A percentile compares a stretch with the other conserved stretches of the same genome.
phyloP scores from a whole-genome alignment of 305 asterid species.

The Ajuga reptans region DNA sequence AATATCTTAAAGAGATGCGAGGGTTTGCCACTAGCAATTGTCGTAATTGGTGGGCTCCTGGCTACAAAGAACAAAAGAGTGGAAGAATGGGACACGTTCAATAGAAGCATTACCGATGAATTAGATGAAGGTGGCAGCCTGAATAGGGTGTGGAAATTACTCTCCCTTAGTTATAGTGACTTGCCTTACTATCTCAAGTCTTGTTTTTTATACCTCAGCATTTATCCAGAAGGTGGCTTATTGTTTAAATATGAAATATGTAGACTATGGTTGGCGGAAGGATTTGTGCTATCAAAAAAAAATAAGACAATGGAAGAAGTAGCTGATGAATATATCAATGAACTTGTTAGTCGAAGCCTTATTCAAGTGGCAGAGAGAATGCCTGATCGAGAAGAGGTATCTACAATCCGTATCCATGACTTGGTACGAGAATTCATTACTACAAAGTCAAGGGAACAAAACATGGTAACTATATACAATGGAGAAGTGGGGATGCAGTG shows the following conservation, averaged over 20 bases:
- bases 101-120: slow-evolving; percentile 14
- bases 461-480: not conserved
- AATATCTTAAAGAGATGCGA: slow-evolving; percentile 22
- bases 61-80: slow-evolving; percentile 19
- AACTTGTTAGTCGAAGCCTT: slow-evolving; percentile 27
- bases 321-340: slow-evolving; percentile 26
- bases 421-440: no score
- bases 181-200: slow-evolving; percentile 25
- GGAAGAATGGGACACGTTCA: slow-evolving; percentile 20
- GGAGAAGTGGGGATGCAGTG: not conserved
- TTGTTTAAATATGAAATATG: not conserved
- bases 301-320: slow-evolving; percentile 21
- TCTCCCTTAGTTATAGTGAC: slow-evolving; percentile 25
- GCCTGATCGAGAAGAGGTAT: slow-evolving; percentile 2
- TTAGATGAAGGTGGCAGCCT: not conserved
- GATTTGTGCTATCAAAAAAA: slow-evolving; percentile 20
- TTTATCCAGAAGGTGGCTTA: slow-evolving; percentile 21
- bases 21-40: slow-evolving; percentile 30
- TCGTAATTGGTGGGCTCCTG: slow-evolving; percentile 22
- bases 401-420: not conserved
- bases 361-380: not conserved
- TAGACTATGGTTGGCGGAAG: slow-evolving; percentile 27
- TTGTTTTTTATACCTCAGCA: slow-evolving; percentile 25
- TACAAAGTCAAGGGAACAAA: no score
- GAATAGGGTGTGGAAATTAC: not conserved